phyloP scores from a whole-genome alignment of 306 rosid genomes.

The Prunus padus region DNA sequence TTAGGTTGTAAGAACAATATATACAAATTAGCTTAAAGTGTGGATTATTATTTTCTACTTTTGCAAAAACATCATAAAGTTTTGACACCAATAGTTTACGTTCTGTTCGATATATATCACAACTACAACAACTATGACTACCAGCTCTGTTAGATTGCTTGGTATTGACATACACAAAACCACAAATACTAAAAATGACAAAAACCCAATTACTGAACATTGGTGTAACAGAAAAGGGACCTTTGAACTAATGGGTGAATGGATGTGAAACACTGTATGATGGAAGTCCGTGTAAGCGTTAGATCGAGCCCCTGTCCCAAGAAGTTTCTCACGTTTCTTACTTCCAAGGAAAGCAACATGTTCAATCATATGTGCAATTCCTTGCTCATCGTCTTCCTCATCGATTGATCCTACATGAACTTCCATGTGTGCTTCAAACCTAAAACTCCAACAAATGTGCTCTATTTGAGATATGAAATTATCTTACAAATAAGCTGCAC shows the following conservation, averaged over 20 bases:
- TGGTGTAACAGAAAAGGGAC: slow-evolving; percentile 34
- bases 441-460: slow-evolving; percentile 31
- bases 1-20: background rate
- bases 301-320: slow-evolving; percentile 98
- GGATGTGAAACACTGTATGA: slow-evolving; percentile 98
- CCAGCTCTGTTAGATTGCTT: background rate
- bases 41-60: background rate
- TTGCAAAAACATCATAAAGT: background rate
- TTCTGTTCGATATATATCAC: background rate
- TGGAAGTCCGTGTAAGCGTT: slow-evolving; percentile 99
- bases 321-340: slow-evolving; percentile 97
- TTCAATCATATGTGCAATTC: slow-evolving; percentile 99
- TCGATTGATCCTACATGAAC: slow-evolving; percentile 95
- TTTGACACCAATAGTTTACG: too few relatives aligned
- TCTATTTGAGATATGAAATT: background rate
- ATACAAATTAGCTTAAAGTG: background rate
- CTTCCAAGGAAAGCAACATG: slow-evolving; percentile 99
- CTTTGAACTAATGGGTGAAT: slow-evolving; percentile 87
- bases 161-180: background rate
- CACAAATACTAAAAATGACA: background rate
- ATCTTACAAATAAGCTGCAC: background rate
- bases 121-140: background rate
- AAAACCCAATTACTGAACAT: background rate
- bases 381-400: slow-evolving; percentile 97
- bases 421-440: slow-evolving; percentile 99